Base-by-base conservation (phyloP, 495 filamentous ascomycete genomes). In the Staphylotrichum longicolle region DNA sequence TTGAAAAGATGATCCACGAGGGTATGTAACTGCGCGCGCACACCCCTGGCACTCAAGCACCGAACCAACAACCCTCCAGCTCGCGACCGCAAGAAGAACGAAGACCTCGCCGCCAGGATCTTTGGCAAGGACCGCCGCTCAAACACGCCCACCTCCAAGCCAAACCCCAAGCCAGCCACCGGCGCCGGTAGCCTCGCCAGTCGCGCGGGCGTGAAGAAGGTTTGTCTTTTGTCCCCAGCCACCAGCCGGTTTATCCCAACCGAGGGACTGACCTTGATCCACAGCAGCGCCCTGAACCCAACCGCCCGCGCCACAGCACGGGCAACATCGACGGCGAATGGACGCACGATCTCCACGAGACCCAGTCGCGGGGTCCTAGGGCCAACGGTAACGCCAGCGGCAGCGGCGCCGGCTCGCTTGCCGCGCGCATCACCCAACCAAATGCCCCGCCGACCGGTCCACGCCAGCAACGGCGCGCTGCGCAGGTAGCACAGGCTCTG, bases 161-260 rank as follows among this genome's bases (percentile, higher is more conserved):
- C 70, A 44, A 73, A 77, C 63, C 83, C 81, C 37, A 39, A 39
- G 37, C 37, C 10, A 10, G 37, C 37, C 37, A 39, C 5, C 37
- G 37, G 6, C 61, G 58, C 72, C 39, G 79, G 82, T 52, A 80
- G 84, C 55, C 79, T 94, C 41, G 88, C 91, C 60, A 91, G 88
- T 69, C 82, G 91, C 71, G 85, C 87, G n/a, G 88, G 86, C 49
- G 79, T 89, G 30, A 80, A 83, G 47, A 91, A 92, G 85, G 88
- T 90, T 60, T 65, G 57, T 2, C 33, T 44, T 4, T 12, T 59
- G 14, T 27, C 47, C 27, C 27, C 37, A 41, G 11, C 39, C 48
- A 68, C 56, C 66, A 37, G 35, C 50, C 4, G 51, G 15, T 46
- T 32, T 27, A 55, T 53, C 67, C 67, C 20, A 27, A 27, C 20